Evolutionary conservation across 2,329 filamentous ascomycete genomes (phyloP).

Genomic region (Alternaria sp.): DNA sequence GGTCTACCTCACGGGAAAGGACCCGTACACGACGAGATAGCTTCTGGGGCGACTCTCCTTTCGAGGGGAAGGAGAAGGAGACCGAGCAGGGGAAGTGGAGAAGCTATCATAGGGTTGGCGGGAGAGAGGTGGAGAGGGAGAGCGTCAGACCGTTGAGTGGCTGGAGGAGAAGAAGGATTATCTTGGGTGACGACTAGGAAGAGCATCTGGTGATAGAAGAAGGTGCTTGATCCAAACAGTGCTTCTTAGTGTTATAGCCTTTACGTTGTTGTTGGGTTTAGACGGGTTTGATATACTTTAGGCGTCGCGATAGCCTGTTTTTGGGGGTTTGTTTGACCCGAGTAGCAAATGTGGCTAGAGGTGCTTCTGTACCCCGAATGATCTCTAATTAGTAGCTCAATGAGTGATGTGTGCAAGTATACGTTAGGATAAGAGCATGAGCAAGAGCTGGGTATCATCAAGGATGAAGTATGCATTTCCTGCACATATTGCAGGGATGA

Average conservation of each 20-base stretch:
- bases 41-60: conserved; percentile 14
- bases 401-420: background rate
- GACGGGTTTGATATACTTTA: background rate
- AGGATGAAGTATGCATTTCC: background rate
- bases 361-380: background rate
- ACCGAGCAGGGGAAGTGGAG: conserved; percentile 31
- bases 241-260: background rate
- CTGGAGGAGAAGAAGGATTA: conserved; percentile 19
- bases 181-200: background rate
- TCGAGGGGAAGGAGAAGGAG: conserved; percentile 19
- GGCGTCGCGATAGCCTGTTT: background rate
- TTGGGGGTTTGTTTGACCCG: background rate
- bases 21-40: conserved; percentile 9
- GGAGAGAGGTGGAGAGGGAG: conserved; percentile 38
- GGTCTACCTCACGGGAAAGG: conserved; percentile 12
- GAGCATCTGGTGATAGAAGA: background rate
- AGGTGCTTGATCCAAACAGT: background rate
- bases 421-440: background rate
- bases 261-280: background rate
- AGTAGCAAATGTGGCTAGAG: background rate
- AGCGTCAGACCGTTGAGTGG: conserved; percentile 40
- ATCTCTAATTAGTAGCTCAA: background rate
- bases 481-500: background rate
- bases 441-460: background rate
- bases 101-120: conserved; percentile 23